Conservation (phyloP, 2,329 filamentous ascomycete genomes). For the Epicoccum sorghinum region DNA sequence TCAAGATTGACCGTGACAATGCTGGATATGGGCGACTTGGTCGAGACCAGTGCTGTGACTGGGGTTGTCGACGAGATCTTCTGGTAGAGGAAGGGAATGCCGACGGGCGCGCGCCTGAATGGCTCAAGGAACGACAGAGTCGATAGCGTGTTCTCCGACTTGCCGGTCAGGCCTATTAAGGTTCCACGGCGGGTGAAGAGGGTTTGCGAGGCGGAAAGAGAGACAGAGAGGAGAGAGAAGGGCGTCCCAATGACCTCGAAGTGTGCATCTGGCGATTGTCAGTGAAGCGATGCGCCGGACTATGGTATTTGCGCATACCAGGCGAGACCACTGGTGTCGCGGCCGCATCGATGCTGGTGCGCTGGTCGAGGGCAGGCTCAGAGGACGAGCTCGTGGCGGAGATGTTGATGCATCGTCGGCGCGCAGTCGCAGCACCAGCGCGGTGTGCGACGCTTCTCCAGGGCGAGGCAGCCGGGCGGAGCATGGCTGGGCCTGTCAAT, state of each 20-base stretch:
- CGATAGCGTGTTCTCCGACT: slow-evolving; percentile 88
- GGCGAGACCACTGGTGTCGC: slow-evolving; percentile 33
- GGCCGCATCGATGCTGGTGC: slow-evolving; percentile 27
- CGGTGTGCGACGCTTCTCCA: slow-evolving; percentile 30
- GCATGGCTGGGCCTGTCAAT: slow-evolving; percentile 39
- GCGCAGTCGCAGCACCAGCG: slow-evolving; percentile 26
- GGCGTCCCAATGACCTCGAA: slow-evolving; percentile 94
- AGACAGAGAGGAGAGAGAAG: slow-evolving; percentile 92
- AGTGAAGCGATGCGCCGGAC: not conserved
- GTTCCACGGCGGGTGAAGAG: slow-evolving; percentile 93
- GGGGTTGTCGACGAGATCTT: slow-evolving; percentile 83
- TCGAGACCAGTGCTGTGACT: slow-evolving; percentile 85
- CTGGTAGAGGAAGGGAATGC: slow-evolving; percentile 95
- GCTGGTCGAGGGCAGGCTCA: slow-evolving; percentile 47
- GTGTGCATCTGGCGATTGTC: slow-evolving; percentile 71
- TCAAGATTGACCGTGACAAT: slow-evolving; percentile 89
- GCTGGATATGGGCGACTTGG: slow-evolving; percentile 83
- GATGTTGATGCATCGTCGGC: slow-evolving; percentile 52
- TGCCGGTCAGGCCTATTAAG: slow-evolving; percentile 86
- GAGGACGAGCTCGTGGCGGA: slow-evolving; percentile 52
- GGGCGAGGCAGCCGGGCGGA: slow-evolving; percentile 39
- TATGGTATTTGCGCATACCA: slow-evolving; percentile 24
- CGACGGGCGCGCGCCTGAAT: slow-evolving; percentile 76
- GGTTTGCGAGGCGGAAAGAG: slow-evolving; percentile 88
- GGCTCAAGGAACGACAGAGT: slow-evolving; percentile 87